A percentile compares a stretch with the other conserved stretches of the same genome.
phyloP scores from a whole-genome alignment of 352 stramenopile genomes.

The Blastocystis sp. region DNA sequence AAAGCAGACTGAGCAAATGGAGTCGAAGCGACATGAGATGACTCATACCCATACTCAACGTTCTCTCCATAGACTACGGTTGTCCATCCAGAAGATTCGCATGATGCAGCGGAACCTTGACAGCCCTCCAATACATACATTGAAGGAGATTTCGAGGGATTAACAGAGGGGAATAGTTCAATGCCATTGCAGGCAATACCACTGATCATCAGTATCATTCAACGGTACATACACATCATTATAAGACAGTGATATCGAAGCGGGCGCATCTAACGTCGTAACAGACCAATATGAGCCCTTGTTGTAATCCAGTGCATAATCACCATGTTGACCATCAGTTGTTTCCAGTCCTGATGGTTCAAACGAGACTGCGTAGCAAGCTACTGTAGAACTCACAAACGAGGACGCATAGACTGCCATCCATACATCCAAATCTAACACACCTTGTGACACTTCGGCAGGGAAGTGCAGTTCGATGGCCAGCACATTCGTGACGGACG shows the following conservation, averaged over 20 bases:
- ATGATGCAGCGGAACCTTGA: background rate
- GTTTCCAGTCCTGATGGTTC: background rate
- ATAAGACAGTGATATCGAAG: background rate
- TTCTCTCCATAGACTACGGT: background rate
- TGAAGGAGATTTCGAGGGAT: background rate
- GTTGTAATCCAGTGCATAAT: background rate
- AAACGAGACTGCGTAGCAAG: background rate
- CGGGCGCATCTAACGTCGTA: too few relatives aligned
- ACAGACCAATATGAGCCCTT: background rate
- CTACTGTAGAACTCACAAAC: background rate
- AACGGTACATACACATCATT: background rate
- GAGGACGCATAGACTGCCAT: background rate
- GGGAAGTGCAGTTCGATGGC: slow-evolving; percentile 13
- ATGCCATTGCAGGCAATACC: background rate
- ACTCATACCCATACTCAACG: background rate
- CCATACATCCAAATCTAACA: slow-evolving; percentile 3
- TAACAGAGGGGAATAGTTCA: background rate
- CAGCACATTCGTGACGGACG: background rate
- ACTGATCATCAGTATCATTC: background rate
- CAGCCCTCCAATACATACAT: background rate
- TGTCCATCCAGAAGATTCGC: background rate
- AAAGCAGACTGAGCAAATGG: background rate
- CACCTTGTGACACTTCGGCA: background rate
- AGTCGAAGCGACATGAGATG: background rate
- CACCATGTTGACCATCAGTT: background rate